Percentiles rank a stretch among this genome's conserved stretches.
phyloP scores from a whole-genome alignment of 305 asterid genomes.

The Stenogyne calaminthoides region DNA sequence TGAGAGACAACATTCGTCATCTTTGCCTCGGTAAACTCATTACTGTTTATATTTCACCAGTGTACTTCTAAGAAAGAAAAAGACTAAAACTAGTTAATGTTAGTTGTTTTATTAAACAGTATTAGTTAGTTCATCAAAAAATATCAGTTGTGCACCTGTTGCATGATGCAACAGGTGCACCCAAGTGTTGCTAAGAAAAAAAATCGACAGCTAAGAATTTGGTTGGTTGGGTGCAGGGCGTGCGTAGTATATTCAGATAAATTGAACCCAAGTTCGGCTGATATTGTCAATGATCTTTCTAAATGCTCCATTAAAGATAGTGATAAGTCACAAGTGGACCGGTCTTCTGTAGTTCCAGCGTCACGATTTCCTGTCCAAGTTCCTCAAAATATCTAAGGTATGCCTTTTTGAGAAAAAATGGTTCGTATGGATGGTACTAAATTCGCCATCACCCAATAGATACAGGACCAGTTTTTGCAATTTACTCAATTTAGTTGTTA shows the following conservation, averaged over 20 bases:
- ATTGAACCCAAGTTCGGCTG: constrained; percentile 51
- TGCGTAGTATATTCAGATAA: constrained; percentile 75
- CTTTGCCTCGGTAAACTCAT: constrained; percentile 75
- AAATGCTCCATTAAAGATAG: constrained; percentile 76
- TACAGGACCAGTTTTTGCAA: no score
- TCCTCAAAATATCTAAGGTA: constrained; percentile 88
- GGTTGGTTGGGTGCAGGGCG: constrained; percentile 48
- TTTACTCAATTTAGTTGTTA: background rate
- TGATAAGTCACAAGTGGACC: constrained; percentile 61
- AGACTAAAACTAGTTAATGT: no score
- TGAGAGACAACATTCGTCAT: constrained; percentile 92
- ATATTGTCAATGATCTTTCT: constrained; percentile 70
- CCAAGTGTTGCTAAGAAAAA: no score
- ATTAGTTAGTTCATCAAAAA: no score
- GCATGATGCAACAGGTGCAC: no score
- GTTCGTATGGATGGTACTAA: no score
- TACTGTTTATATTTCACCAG: background rate
- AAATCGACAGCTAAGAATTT: constrained; percentile 19
- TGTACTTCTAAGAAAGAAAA: background rate
- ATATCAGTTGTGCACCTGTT: no score
- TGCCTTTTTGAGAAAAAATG: no score
- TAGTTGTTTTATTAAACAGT: no score
- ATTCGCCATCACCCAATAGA: no score
- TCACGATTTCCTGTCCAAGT: constrained; percentile 83
- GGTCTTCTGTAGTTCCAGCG: constrained; percentile 53